These are phyloP conservation scores for Colletotrichum sp. DNA, from an alignment of 2,329 filamentous ascomycete species.

Conservation along the genomic window DNA sequence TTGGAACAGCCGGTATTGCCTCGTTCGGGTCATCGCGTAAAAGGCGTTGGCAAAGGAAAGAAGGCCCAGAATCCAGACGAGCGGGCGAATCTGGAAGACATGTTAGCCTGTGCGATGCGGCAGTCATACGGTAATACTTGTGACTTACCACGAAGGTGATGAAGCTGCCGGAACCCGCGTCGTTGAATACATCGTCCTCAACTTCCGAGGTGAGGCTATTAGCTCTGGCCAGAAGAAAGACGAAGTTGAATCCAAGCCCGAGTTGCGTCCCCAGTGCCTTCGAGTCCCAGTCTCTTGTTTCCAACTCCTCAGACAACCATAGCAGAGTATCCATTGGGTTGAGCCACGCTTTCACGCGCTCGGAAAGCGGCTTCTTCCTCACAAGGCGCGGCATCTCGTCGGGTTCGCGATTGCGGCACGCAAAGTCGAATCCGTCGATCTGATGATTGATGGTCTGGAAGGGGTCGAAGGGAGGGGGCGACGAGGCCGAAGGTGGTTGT, in stretches of 20 bases:
- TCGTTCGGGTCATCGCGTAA: constrained; percentile 81
- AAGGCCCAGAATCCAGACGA: constrained; percentile 72
- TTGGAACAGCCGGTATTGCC: constrained; percentile 92
- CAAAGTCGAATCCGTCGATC: background rate
- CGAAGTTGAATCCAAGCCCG: constrained; percentile 76
- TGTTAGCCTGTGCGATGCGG: constrained; percentile 8
- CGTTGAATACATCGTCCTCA: constrained; percentile 85
- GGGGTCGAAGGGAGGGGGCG: background rate
- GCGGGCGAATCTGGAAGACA: constrained; percentile 62
- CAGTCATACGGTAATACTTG: background rate
- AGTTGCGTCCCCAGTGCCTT: constrained; percentile 77
- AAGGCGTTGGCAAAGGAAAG: constrained; percentile 78
- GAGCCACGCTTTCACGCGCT: constrained; percentile 81
- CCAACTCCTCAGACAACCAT: constrained; percentile 91
- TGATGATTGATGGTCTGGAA: background rate
- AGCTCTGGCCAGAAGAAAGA: constrained; percentile 82
- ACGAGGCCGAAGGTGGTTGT: background rate
- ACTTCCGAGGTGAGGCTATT: constrained; percentile 65
- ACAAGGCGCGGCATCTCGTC: constrained; percentile 75
- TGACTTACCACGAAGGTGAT: constrained; percentile 58
- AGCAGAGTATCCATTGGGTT: constrained; percentile 90
- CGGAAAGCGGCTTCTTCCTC: constrained; percentile 76
- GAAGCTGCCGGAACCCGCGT: constrained; percentile 70
- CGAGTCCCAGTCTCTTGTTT: constrained; percentile 90
- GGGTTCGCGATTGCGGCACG: background rate